These are phyloP conservation scores for Somion occarium DNA, from an alignment of 1,284 basidiomycete species.

Conservation along the genomic window DNA sequence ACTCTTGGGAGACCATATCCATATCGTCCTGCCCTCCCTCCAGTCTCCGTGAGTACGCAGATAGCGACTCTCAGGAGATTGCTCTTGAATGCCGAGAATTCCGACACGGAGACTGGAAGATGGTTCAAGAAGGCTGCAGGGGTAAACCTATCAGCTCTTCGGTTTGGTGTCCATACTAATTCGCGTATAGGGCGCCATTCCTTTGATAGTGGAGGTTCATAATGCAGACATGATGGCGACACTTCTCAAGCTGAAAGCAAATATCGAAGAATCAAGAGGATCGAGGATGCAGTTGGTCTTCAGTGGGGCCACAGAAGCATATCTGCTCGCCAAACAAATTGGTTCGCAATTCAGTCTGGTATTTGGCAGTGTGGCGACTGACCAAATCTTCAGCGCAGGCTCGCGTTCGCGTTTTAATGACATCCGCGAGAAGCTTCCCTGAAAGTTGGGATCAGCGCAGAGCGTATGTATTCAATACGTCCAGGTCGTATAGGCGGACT, in stretches of 20 bases:
- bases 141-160: conserved; percentile 32
- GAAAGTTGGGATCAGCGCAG: conserved; percentile 46
- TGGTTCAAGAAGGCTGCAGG: conserved; percentile 62
- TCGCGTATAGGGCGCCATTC: conserved; percentile 38
- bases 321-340: conserved; percentile 73
- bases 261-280: conserved; percentile 59
- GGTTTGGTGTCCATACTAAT: conserved; percentile 33
- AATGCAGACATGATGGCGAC: conserved; percentile 75
- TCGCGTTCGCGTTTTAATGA: conserved; percentile 50
- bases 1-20: conserved; percentile 41
- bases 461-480: conserved; percentile 24
- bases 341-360: conserved; percentile 27
- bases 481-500: not conserved
- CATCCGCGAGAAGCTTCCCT: conserved; percentile 49
- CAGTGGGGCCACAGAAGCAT: conserved; percentile 70
- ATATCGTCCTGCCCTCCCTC: conserved; percentile 32
- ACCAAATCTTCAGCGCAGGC: conserved; percentile 35
- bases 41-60: conserved; percentile 46
- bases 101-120: conserved; percentile 29
- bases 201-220: conserved; percentile 62
- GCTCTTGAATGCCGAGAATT: conserved; percentile 43
- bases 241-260: conserved; percentile 67
- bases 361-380: conserved; percentile 10
- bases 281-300: conserved; percentile 64
- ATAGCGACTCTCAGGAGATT: conserved; percentile 48